Percentiles rank a stretch among this genome's conserved stretches.
Evolutionary conservation across 441 rosid genomes (phyloP).

Genomic region (Aquilaria agallochum): DNA sequence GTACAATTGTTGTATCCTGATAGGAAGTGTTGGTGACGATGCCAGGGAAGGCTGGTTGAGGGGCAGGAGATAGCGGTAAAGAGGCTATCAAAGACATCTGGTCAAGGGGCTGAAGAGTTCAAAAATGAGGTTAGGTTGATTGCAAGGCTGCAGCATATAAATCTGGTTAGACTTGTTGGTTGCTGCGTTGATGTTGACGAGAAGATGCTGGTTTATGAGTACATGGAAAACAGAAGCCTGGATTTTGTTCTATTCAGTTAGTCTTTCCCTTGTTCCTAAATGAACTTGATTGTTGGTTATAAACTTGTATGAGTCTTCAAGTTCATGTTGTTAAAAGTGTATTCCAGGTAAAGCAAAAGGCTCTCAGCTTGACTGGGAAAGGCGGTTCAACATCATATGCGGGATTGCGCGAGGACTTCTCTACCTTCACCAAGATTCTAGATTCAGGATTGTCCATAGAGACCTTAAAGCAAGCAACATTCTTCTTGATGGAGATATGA

Average conservation of each 20-base stretch:
- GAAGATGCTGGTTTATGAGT: constrained; percentile 30
- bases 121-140: constrained; percentile 30
- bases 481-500: constrained; percentile 57
- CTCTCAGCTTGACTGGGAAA: constrained; percentile 43
- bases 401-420: constrained; percentile 73
- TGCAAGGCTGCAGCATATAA: constrained; percentile 33
- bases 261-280: background rate
- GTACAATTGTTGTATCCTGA: background rate
- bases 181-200: constrained; percentile 24
- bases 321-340: background rate
- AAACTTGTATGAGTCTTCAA: background rate
- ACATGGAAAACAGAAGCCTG: constrained; percentile 31
- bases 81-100: constrained; percentile 24
- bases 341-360: constrained; percentile 37
- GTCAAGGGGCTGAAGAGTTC: constrained; percentile 27
- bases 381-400: constrained; percentile 42
- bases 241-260: constrained; percentile 28
- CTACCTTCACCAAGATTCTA: constrained; percentile 76
- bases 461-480: constrained; percentile 77
- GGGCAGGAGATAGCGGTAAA: constrained; percentile 38
- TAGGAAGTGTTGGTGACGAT: constrained; percentile 4
- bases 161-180: constrained; percentile 30
- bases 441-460: constrained; percentile 72
- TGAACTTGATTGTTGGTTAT: background rate
- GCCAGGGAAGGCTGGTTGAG: constrained; percentile 54